phyloP scores from a whole-genome alignment of 345 rosid genomes.

The Moricandia moricandioides region DNA sequence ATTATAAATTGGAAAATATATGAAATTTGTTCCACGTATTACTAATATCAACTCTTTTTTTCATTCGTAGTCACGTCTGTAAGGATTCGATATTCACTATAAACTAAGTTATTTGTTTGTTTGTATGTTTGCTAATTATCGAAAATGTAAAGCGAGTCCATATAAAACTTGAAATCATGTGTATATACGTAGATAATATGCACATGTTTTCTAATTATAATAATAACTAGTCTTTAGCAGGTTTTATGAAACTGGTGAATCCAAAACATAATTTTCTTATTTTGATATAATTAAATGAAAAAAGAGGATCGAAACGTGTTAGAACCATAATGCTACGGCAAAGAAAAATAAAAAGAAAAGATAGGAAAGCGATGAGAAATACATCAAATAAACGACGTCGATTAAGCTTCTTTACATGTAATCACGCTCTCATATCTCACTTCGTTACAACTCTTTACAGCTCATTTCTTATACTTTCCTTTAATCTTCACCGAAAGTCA shows the following conservation, averaged over 20 bases:
- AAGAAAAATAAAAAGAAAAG: conserved; percentile 17
- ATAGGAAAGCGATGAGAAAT: conserved; percentile 30
- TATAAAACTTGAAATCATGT: background rate
- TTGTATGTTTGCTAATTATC: background rate
- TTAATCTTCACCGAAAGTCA: background rate
- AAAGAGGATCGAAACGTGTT: conserved; percentile 26
- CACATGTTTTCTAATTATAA: background rate
- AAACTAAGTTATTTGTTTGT: background rate
- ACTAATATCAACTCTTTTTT: background rate
- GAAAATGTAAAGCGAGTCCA: background rate
- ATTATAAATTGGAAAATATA: background rate
- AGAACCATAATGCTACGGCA: conserved; percentile 17
- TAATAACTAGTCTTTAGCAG: background rate
- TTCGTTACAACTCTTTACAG: conserved; percentile 33
- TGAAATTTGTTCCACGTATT: background rate
- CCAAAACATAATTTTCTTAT: background rate
- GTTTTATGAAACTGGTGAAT: background rate
- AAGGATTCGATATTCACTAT: conserved; percentile 12
- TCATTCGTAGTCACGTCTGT: background rate
- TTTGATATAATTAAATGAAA: background rate
- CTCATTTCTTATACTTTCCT: conserved; percentile 27
- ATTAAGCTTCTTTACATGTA: conserved; percentile 36
- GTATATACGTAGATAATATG: background rate
- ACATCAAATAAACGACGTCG: conserved; percentile 21
- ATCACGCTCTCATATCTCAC: conserved; percentile 31